Evolutionary conservation across 2,329 filamentous ascomycete species (phyloP).

Genomic region (Amauroascus verrucosus): DNA sequence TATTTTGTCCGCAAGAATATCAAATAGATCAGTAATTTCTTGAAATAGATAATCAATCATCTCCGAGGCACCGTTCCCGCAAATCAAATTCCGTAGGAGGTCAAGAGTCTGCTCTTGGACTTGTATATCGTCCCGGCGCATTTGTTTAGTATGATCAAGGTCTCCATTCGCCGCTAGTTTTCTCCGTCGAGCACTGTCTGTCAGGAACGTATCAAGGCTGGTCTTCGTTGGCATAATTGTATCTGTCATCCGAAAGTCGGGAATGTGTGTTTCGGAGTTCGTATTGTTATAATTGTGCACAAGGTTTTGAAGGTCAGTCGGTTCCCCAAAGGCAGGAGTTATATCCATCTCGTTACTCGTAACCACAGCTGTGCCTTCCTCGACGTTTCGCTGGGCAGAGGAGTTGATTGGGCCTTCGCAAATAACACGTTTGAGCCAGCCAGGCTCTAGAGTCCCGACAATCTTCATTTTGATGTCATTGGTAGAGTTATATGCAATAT

Average conservation of each 20-base stretch:
- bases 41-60: slow-evolving; percentile 81
- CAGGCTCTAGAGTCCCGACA: slow-evolving; percentile 63
- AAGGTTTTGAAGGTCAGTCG: slow-evolving; percentile 50
- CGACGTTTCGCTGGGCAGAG: slow-evolving; percentile 23
- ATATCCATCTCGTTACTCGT: slow-evolving; percentile 12
- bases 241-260: slow-evolving; percentile 29
- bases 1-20: slow-evolving; percentile 69
- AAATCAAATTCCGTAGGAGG: slow-evolving; percentile 81
- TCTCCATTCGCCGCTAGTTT: slow-evolving; percentile 51
- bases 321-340: slow-evolving; percentile 35
- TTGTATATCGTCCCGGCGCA: slow-evolving; percentile 65
- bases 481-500: slow-evolving; percentile 64
- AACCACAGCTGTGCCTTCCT: slow-evolving; percentile 25
- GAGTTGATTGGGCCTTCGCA: slow-evolving; percentile 42
- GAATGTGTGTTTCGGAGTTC: slow-evolving; percentile 16
- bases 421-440: slow-evolving; percentile 73
- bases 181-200: slow-evolving; percentile 32
- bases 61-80: slow-evolving; percentile 48
- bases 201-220: slow-evolving; percentile 30
- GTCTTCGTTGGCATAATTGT: slow-evolving; percentile 34
- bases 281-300: slow-evolving; percentile 22
- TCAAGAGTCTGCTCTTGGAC: slow-evolving; percentile 88
- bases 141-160: slow-evolving; percentile 55
- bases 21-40: slow-evolving; percentile 65
- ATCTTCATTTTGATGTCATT: slow-evolving; percentile 66